phyloP scores from a whole-genome alignment of 2,329 filamentous ascomycete genomes.

The Exserohilum turcica region DNA sequence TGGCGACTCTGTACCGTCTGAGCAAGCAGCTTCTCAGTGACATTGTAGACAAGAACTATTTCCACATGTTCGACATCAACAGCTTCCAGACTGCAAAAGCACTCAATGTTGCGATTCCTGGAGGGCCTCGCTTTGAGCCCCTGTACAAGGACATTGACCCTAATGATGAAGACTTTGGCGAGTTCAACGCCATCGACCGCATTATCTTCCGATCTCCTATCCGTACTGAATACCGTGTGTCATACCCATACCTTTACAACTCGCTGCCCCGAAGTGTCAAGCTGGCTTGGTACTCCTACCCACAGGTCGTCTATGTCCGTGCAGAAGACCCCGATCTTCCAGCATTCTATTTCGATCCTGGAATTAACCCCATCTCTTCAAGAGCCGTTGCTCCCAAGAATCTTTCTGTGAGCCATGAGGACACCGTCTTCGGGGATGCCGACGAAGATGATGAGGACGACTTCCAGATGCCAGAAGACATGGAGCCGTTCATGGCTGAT shows the following conservation, averaged over 20 bases:
- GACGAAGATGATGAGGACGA: conserved; percentile 82
- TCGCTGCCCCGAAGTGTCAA: conserved; percentile 93
- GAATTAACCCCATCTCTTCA: conserved; percentile 96
- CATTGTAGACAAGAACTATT: conserved; percentile 94
- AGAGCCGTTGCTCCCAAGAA: conserved; percentile 94
- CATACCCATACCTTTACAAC: conserved; percentile 94
- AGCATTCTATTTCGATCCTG: conserved; percentile 97
- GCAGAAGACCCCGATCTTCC: conserved; percentile 88
- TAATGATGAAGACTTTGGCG: conserved; percentile 98
- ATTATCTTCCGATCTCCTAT: conserved; percentile 98
- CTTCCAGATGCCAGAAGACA: conserved; percentile 78
- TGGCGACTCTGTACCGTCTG: conserved; percentile 91
- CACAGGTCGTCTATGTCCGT: conserved; percentile 88
- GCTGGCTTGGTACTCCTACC: conserved; percentile 90
- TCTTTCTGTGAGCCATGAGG: conserved; percentile 87
- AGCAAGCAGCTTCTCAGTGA: conserved; percentile 91
- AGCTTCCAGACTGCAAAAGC: conserved; percentile 96
- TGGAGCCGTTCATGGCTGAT: conserved; percentile 87
- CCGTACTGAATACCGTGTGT: conserved; percentile 92
- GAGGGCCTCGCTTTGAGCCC: conserved; percentile 94
- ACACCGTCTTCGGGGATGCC: conserved; percentile 89
- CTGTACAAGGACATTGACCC: conserved; percentile 98
- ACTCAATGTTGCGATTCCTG: conserved; percentile 95
- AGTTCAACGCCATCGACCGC: conserved; percentile 98
- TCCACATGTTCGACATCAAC: conserved; percentile 94